Evolutionary conservation across 306 rosid genomes (phyloP).

Genomic region (Cercis canadensis): DNA sequence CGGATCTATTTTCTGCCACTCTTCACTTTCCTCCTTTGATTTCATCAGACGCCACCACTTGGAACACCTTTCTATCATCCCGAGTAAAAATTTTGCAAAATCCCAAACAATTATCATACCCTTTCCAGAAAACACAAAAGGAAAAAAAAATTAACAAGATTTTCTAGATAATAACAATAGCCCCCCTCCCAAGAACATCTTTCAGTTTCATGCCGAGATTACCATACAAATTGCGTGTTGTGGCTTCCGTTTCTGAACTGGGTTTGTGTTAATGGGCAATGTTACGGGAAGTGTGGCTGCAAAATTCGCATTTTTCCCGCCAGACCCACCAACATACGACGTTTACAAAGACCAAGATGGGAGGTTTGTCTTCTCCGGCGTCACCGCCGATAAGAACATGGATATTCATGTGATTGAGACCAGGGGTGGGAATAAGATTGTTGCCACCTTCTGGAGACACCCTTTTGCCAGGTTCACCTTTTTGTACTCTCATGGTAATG

Average conservation of each 20-base stretch:
- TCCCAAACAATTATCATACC: conserved; percentile 25
- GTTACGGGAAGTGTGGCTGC: conserved; percentile 93
- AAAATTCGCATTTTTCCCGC: conserved; percentile 96
- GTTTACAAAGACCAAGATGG: conserved; percentile 63
- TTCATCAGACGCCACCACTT: conserved; percentile 50
- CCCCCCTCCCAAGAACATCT: conserved; percentile 19
- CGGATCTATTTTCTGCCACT: conserved; percentile 66
- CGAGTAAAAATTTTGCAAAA: conserved; percentile 44
- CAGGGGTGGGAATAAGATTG: conserved; percentile 74
- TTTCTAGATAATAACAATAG: background rate
- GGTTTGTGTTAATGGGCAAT: conserved; percentile 75
- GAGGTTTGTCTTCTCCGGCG: conserved; percentile 63
- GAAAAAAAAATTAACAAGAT: background rate
- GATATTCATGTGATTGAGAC: conserved; percentile 74
- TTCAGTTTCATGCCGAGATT: conserved; percentile 55
- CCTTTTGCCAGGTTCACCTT: conserved; percentile 86
- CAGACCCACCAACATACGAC: conserved; percentile 92
- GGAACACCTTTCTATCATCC: conserved; percentile 48
- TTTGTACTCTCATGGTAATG: conserved; percentile 96
- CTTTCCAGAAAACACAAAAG: background rate
- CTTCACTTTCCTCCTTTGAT: conserved; percentile 43
- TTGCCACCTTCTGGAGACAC: conserved; percentile 89
- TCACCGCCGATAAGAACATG: conserved; percentile 73
- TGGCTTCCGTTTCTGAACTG: conserved; percentile 33
- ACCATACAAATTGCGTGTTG: conserved; percentile 12